Evolutionary conservation across 345 rosid genomes (phyloP).

Genomic region (Rhodomyrtus tomentosa): DNA sequence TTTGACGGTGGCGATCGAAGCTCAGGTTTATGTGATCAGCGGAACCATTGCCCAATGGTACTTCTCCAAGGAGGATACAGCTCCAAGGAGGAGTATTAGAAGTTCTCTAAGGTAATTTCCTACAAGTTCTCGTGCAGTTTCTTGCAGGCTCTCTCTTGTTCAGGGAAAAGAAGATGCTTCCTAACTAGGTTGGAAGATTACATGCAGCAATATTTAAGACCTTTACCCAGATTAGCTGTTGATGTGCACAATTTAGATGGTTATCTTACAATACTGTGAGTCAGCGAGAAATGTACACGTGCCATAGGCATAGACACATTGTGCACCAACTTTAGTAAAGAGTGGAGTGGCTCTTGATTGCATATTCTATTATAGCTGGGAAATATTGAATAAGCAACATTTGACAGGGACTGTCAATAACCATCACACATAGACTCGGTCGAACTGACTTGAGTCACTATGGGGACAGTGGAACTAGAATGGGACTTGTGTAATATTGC

Average conservation of each 20-base stretch:
- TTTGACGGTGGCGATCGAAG: conserved; percentile 59
- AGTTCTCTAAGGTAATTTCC: conserved; percentile 64
- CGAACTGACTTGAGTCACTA: neutral
- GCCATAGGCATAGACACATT: neutral
- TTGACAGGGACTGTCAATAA: neutral
- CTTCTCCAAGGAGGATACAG: conserved; percentile 59
- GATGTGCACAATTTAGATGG: neutral
- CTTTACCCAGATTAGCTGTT: neutral
- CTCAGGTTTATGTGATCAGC: conserved; percentile 82
- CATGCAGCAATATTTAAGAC: neutral
- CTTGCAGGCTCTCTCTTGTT: neutral
- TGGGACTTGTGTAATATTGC: neutral
- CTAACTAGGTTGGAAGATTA: neutral
- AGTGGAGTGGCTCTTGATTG: neutral
- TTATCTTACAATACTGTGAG: neutral
- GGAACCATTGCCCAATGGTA: conserved; percentile 87
- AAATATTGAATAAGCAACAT: neutral
- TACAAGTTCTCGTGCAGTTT: neutral
- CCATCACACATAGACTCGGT: neutral
- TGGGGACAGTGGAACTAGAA: neutral
- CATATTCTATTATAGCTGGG: neutral
- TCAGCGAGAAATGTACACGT: neutral
- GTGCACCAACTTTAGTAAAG: neutral
- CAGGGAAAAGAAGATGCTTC: neutral
- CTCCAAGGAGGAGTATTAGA: conserved; percentile 55